phyloP scores from a whole-genome alignment of 106 monocot genomes.

The Dioscorea alata region DNA sequence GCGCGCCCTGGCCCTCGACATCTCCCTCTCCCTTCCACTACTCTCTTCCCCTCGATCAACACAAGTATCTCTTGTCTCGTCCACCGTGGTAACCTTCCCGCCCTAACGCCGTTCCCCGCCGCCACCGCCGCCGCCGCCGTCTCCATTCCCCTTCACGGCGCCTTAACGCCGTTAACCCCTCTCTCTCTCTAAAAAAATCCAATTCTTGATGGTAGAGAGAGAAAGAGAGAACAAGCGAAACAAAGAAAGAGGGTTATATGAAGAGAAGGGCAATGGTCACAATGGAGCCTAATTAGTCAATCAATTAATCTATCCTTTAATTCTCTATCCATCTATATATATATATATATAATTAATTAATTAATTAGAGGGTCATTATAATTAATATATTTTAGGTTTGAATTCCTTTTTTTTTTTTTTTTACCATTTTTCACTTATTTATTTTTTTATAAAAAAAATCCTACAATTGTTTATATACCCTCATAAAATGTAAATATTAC shows the following conservation, averaged over 20 bases:
- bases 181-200: background rate
- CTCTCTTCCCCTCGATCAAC: slow-evolving; percentile 71
- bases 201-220: background rate
- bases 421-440: no score
- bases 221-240: background rate
- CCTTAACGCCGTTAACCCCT: background rate
- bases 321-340: slow-evolving; percentile 12
- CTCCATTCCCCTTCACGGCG: slow-evolving; percentile 1
- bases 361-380: background rate
- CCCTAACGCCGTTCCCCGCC: slow-evolving; percentile 19
- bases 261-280: background rate
- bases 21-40: slow-evolving; percentile 44
- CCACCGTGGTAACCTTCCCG: slow-evolving; percentile 71
- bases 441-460: no score
- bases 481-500: no score
- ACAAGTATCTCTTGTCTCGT: slow-evolving; percentile 83
- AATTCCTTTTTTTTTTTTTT: background rate
- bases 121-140: slow-evolving; percentile 13
- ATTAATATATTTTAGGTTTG: background rate
- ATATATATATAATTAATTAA: no score
- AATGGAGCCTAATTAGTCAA: slow-evolving; percentile 4
- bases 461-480: no score
- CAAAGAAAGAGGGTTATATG: slow-evolving; percentile 8
- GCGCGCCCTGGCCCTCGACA: slow-evolving; percentile 27
- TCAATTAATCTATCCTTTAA: slow-evolving; percentile 19